Conservation (phyloP, 306 rosid genomes). For the Prunus mume region DNA sequence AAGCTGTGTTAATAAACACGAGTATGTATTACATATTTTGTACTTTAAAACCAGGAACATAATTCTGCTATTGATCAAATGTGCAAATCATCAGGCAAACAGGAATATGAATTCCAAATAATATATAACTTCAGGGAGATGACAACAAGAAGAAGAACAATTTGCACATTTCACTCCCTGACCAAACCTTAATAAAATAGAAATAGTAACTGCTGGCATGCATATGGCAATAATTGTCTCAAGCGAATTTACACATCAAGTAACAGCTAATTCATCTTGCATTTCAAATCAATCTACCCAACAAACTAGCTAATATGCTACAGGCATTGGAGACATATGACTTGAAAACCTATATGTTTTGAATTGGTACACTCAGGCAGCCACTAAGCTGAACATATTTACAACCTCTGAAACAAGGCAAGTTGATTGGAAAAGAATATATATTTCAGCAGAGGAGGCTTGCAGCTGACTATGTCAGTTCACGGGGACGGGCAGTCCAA, state of each 20-base stretch:
- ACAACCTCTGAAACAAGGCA: conserved; percentile 7
- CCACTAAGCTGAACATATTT: conserved; percentile 5
- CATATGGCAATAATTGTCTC: not conserved
- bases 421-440: not conserved
- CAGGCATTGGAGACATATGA: not conserved
- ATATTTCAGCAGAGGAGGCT: not conserved
- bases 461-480: conserved; percentile 15
- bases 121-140: no score
- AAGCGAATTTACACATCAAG: conserved; percentile 7
- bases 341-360: conserved; percentile 8
- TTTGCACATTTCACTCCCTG: not conserved
- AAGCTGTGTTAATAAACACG: no score
- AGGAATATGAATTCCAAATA: no score
- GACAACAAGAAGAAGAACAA: no score
- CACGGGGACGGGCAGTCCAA: conserved; percentile 58
- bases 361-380: not conserved
- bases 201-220: not conserved
- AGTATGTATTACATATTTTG: no score
- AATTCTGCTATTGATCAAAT: no score
- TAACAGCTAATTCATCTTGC: conserved; percentile 1
- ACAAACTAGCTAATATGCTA: conserved; percentile 5
- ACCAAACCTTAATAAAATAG: not conserved
- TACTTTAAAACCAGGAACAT: no score
- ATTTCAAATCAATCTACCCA: conserved; percentile 2
- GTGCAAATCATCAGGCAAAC: no score